Conservation (phyloP, 208 protist species). For the Blastocrithidia nonstop region DNA sequence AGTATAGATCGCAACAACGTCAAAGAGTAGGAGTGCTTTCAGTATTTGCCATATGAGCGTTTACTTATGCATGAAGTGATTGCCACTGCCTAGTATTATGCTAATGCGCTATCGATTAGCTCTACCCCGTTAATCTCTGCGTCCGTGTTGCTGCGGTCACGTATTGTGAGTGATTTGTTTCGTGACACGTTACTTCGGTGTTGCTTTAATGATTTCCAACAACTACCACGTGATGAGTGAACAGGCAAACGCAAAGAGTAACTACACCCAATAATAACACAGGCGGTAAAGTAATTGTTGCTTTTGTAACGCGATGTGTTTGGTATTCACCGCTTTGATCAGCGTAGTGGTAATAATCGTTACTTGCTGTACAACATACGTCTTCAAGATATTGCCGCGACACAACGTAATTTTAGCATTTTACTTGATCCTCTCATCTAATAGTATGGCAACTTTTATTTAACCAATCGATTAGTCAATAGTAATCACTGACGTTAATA, state of each 20-base stretch:
- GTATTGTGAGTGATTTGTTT: conserved; percentile 29
- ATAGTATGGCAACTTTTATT: conserved; percentile 35
- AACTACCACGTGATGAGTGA: neutral
- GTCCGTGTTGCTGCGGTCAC: conserved; percentile 28
- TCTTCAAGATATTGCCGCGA: conserved; percentile 42
- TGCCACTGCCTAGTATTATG: too few species aligned
- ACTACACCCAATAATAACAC: conserved; percentile 10
- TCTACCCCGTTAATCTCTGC: neutral
- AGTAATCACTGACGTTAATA: conserved; percentile 51
- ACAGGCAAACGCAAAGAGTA: neutral
- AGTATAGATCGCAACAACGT: neutral
- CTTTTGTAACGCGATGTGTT: conserved; percentile 72
- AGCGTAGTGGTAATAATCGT: conserved; percentile 45
- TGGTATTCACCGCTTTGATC: conserved; percentile 63
- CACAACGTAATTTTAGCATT: conserved; percentile 24
- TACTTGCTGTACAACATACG: conserved; percentile 51
- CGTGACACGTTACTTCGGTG: neutral
- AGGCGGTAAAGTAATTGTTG: conserved; percentile 59
- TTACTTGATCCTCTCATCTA: conserved; percentile 29
- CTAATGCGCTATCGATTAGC: too few species aligned
- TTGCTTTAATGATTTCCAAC: neutral
- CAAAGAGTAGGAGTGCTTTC: neutral
- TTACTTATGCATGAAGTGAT: too few species aligned
- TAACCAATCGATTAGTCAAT: conserved; percentile 23
- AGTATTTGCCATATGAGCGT: too few species aligned